Conservation (phyloP, 2,329 filamentous ascomycete genomes). For the Stachybotrys echinatus region DNA sequence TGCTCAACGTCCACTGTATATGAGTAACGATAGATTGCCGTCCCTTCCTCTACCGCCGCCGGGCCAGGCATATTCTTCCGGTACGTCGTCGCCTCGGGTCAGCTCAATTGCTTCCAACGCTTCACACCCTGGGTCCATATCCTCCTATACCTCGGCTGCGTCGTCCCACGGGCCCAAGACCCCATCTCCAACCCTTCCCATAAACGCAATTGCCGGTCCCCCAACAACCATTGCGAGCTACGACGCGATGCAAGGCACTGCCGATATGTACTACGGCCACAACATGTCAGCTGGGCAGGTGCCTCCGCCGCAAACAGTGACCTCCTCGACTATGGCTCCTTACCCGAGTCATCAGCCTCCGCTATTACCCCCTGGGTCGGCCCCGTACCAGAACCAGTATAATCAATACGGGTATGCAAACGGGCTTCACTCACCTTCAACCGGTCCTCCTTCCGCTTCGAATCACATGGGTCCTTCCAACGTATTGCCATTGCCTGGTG, state of each 20-base stretch:
- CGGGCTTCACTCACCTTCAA: slow-evolving; percentile 71
- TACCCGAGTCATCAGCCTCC: slow-evolving; percentile 77
- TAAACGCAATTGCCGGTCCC: slow-evolving; percentile 31
- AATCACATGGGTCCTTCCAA: slow-evolving; percentile 61
- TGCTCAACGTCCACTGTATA: slow-evolving; percentile 57
- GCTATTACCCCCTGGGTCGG: slow-evolving; percentile 66
- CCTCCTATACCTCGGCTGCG: slow-evolving; percentile 49
- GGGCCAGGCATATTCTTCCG: slow-evolving; percentile 65
- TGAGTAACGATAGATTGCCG: slow-evolving; percentile 64
- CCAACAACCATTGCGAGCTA: slow-evolving; percentile 24
- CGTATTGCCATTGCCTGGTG: slow-evolving; percentile 66
- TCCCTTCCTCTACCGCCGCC: slow-evolving; percentile 65
- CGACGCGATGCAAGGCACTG: slow-evolving; percentile 67
- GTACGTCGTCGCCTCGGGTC: slow-evolving; percentile 69
- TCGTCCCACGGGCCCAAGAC: slow-evolving; percentile 66
- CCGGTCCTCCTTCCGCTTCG: slow-evolving; percentile 58
- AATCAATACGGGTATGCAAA: slow-evolving; percentile 69
- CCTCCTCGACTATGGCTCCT: slow-evolving; percentile 66
- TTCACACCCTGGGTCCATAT: slow-evolving; percentile 47
- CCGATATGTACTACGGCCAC: slow-evolving; percentile 80
- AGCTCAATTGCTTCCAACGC: slow-evolving; percentile 62
- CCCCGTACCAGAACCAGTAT: slow-evolving; percentile 63
- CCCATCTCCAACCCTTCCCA: slow-evolving; percentile 64
- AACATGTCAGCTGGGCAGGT: slow-evolving; percentile 76
- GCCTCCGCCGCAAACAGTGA: slow-evolving; percentile 70